Evolutionary conservation across 805 yeast species (phyloP).

Genomic region (Candida hispaniensis): DNA sequence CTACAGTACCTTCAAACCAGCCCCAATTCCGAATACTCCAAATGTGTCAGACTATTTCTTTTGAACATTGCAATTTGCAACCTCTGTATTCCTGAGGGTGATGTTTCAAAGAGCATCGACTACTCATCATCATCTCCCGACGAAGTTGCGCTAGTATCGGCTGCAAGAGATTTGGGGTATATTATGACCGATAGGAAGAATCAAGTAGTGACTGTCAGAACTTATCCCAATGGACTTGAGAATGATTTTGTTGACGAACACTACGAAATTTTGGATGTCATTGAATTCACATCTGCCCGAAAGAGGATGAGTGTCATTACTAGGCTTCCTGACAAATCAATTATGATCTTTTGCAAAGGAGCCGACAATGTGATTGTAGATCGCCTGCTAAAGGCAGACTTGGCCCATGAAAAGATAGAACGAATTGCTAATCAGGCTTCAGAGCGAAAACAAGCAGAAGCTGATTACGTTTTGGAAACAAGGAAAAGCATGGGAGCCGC

Average conservation of each 20-base stretch:
- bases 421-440: conserved; percentile 49
- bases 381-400: conserved; percentile 44
- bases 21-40: conserved; percentile 61
- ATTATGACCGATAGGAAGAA: conserved; percentile 64
- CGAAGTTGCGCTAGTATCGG: conserved; percentile 84
- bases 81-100: conserved; percentile 58
- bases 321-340: conserved; percentile 60
- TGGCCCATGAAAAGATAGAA: conserved; percentile 54
- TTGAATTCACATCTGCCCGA: conserved; percentile 79
- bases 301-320: conserved; percentile 92
- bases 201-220: conserved; percentile 50
- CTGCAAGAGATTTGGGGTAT: conserved; percentile 91
- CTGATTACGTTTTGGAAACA: conserved; percentile 40
- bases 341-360: conserved; percentile 82
- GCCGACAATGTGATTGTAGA: conserved; percentile 88
- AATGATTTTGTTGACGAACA: conserved; percentile 49
- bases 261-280: conserved; percentile 65
- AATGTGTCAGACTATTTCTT: conserved; percentile 67
- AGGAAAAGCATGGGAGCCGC: conserved; percentile 43
- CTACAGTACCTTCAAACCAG: conserved; percentile 57
- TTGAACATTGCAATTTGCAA: conserved; percentile 80
- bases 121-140: conserved; percentile 97
- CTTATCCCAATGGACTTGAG: conserved; percentile 77
- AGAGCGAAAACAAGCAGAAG: conserved; percentile 65
- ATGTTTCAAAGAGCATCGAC: conserved; percentile 40